phyloP scores from a whole-genome alignment of 2,329 filamentous ascomycete species.

The Venturia carpophila region DNA sequence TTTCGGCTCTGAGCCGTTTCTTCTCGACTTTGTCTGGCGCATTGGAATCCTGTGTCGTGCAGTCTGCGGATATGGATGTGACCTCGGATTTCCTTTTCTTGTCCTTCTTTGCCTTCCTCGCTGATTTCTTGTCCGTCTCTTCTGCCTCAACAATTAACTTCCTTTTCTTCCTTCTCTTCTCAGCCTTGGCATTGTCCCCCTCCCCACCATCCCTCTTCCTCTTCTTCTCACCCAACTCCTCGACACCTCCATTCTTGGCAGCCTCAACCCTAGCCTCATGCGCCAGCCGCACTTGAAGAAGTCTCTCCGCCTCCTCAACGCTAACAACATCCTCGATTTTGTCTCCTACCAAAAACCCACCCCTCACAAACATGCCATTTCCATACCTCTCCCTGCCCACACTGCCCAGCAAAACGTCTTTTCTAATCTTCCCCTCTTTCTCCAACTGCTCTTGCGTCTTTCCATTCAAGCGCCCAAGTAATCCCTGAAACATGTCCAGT shows the following conservation, averaged over 20 bases:
- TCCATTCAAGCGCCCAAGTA: constrained; percentile 84
- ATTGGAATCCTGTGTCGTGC: constrained; percentile 15
- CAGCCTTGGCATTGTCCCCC: not conserved
- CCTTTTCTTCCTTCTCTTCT: constrained; percentile 30
- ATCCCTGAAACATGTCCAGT: constrained; percentile 74
- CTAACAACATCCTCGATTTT: constrained; percentile 32
- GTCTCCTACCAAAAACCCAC: constrained; percentile 62
- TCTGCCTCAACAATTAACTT: constrained; percentile 23
- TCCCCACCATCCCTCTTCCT: constrained; percentile 27
- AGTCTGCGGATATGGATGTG: constrained; percentile 24
- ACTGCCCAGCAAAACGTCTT: constrained; percentile 62
- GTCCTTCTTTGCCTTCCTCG: constrained; percentile 26
- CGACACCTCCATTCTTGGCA: constrained; percentile 25
- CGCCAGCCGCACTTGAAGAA: not conserved
- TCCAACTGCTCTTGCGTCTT: constrained; percentile 67
- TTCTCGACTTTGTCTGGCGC: not conserved
- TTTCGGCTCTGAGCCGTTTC: constrained; percentile 12
- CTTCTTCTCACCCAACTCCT: constrained; percentile 23
- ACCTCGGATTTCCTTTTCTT: constrained; percentile 23
- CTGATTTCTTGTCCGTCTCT: constrained; percentile 26
- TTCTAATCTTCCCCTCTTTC: constrained; percentile 58
- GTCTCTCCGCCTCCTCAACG: constrained; percentile 45
- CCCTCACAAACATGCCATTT: constrained; percentile 75
- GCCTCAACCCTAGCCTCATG: constrained; percentile 23
- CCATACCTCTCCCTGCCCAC: constrained; percentile 73